A percentile compares a stretch with the other conserved stretches of the same genome.
Conservation (phyloP, 2,329 filamentous ascomycete species). For the Periconia sp. region DNA sequence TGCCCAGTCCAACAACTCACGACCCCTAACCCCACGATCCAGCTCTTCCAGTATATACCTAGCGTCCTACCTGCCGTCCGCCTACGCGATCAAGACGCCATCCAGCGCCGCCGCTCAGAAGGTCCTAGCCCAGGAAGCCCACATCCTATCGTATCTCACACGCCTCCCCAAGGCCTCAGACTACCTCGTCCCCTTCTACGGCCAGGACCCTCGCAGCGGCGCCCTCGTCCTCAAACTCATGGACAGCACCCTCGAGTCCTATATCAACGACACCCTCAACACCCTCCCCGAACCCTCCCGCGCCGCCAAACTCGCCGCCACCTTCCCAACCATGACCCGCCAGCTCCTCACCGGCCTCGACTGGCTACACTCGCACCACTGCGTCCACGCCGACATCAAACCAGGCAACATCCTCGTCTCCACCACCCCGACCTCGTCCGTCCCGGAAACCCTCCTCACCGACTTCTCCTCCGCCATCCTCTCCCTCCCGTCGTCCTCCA, state of each 20-base stretch:
- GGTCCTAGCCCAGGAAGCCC: slow-evolving; percentile 35
- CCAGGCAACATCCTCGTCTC: slow-evolving; percentile 49
- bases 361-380: slow-evolving; percentile 44
- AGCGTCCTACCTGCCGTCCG: slow-evolving; percentile 14
- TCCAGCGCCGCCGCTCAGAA: slow-evolving; percentile 29
- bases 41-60: slow-evolving; percentile 5
- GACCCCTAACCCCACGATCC: slow-evolving; percentile 29
- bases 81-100: slow-evolving; percentile 41
- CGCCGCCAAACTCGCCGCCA: slow-evolving; percentile 34
- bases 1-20: background rate
- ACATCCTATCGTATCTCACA: slow-evolving; percentile 36
- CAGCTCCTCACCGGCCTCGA: slow-evolving; percentile 45
- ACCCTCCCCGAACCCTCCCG: slow-evolving; percentile 27
- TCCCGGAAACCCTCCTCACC: slow-evolving; percentile 48
- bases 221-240: slow-evolving; percentile 38
- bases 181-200: slow-evolving; percentile 38
- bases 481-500: slow-evolving; percentile 2
- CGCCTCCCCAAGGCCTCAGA: slow-evolving; percentile 20
- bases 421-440: slow-evolving; percentile 20
- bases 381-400: slow-evolving; percentile 51
- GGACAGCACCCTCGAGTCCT: slow-evolving; percentile 35
- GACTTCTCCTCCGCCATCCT: background rate
- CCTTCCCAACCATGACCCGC: slow-evolving; percentile 45
- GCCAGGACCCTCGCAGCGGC: slow-evolving; percentile 31
- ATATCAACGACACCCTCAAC: slow-evolving; percentile 33